These are phyloP conservation scores for Geotrichum phurueaensis DNA, from an alignment of 1,139 yeast species.

Conservation along the genomic window DNA sequence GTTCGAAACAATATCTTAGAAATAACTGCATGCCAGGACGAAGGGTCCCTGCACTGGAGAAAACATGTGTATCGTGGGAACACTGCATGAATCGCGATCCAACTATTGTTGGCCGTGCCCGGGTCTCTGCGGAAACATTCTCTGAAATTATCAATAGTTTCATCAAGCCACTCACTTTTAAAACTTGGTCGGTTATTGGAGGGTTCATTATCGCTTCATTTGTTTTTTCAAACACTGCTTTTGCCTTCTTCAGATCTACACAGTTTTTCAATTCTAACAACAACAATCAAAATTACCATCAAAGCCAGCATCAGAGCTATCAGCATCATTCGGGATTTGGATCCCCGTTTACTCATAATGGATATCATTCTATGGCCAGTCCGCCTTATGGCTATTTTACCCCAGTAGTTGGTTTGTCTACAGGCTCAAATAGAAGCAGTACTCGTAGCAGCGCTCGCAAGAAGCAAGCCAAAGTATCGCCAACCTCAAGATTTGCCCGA, in stretches of 20 bases:
- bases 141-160: conserved; percentile 79
- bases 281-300: not conserved
- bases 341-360: too few relatives aligned
- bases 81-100: conserved; percentile 87
- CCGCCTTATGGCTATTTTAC: too few relatives aligned
- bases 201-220: conserved; percentile 37
- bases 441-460: too few relatives aligned
- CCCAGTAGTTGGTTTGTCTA: too few relatives aligned
- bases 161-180: conserved; percentile 68
- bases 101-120: conserved; percentile 64
- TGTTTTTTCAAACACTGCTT: not conserved
- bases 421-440: too few relatives aligned
- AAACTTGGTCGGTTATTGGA: conserved; percentile 51
- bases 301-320: not conserved
- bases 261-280: not conserved
- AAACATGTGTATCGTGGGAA: conserved; percentile 69
- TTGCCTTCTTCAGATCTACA: not conserved
- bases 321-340: too few relatives aligned
- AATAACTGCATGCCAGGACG: conserved; percentile 58
- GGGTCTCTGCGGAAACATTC: conserved; percentile 72
- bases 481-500: too few relatives aligned
- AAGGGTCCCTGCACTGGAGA: conserved; percentile 65
- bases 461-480: too few relatives aligned
- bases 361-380: too few relatives aligned
- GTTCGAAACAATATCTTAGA: conserved; percentile 62